Percentiles rank a stretch among this genome's conserved stretches.
These are phyloP conservation scores for Glycine latifolia DNA, from an alignment of 306 rosid species.

Conservation along the genomic window DNA sequence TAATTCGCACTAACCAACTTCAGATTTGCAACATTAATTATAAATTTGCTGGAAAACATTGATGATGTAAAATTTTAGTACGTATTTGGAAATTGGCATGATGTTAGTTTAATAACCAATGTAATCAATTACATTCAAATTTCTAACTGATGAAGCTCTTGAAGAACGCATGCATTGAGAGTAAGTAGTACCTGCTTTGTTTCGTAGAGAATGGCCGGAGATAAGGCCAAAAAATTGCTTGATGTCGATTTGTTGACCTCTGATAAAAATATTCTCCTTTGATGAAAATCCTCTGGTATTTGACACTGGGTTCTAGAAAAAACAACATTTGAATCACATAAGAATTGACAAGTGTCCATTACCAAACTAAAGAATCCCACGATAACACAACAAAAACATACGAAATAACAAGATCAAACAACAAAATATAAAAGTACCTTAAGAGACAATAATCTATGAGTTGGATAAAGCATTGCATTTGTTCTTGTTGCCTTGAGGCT, in stretches of 20 bases:
- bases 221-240: conserved; percentile 52
- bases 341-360: neutral
- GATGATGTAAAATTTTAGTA: neutral
- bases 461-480: conserved; percentile 46
- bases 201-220: conserved; percentile 51
- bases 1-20: conserved; percentile 3
- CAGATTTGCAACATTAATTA: neutral
- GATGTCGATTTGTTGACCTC: conserved; percentile 64
- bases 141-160: neutral
- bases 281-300: conserved; percentile 66
- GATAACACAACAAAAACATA: neutral
- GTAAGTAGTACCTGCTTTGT: conserved; percentile 58
- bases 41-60: conserved; percentile 7
- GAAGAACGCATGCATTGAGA: conserved; percentile 31
- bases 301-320: conserved; percentile 53
- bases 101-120: neutral
- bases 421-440: conserved; percentile 47
- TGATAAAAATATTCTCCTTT: conserved; percentile 58
- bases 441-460: conserved; percentile 49
- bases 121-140: neutral
- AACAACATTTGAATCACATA: neutral
- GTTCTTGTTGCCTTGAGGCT: conserved; percentile 46
- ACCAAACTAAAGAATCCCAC: neutral
- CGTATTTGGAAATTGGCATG: neutral
- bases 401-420: neutral